Evolutionary conservation across 768 basidiomycete species (phyloP).

Genomic region (Amanita muscaria): DNA sequence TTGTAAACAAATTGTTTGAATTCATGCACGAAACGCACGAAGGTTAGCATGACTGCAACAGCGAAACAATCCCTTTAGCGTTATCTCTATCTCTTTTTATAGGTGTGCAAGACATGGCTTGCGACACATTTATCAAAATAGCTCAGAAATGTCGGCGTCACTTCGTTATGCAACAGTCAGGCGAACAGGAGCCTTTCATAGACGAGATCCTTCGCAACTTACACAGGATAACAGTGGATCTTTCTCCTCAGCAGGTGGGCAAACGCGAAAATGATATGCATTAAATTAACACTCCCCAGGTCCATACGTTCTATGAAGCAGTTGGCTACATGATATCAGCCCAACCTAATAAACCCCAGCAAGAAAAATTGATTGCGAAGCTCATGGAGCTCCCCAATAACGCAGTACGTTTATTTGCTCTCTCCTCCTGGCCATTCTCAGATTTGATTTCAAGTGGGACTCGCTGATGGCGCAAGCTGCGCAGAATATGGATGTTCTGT

Average conservation of each 20-base stretch:
- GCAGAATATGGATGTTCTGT: constrained; percentile 85
- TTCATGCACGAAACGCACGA: constrained; percentile 99
- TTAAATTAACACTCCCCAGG: constrained; percentile 29
- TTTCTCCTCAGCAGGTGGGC: constrained; percentile 76
- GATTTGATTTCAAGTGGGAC: constrained; percentile 66
- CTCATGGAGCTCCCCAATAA: constrained; percentile 97
- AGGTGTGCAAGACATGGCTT: constrained; percentile 99
- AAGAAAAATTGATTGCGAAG: constrained; percentile 90
- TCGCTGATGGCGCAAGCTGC: constrained; percentile 93
- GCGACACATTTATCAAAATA: constrained; percentile 99
- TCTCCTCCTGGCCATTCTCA: constrained; percentile 3
- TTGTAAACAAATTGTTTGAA: constrained; percentile 98
- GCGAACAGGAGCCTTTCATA: constrained; percentile 95
- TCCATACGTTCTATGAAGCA: constrained; percentile 98
- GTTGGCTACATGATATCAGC: constrained; percentile 99
- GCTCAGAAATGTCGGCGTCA: constrained; percentile 97
- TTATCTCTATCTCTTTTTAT: no score
- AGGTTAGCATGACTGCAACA: constrained; percentile 36
- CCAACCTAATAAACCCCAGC: constrained; percentile 94
- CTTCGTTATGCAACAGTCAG: constrained; percentile 97
- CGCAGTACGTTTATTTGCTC: constrained; percentile 49
- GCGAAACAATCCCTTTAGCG: no score
- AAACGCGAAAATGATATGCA: constrained; percentile 1
- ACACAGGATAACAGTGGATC: constrained; percentile 89
- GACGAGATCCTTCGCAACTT: constrained; percentile 91